Evolutionary conservation across 106 monocot genomes (phyloP).

Genomic region (Phalaenopsis aphrodite): DNA sequence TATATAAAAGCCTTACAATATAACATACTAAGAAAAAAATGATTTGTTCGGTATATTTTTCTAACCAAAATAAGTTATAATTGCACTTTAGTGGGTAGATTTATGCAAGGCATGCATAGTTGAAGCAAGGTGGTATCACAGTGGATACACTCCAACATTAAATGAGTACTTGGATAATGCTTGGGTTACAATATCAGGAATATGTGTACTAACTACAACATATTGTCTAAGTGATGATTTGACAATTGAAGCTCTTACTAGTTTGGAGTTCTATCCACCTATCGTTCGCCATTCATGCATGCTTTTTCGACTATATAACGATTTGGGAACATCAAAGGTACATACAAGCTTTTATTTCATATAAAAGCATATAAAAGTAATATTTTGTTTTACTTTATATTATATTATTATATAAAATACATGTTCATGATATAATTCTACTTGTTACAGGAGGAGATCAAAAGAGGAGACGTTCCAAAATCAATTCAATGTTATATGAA

Average conservation of each 20-base stretch:
- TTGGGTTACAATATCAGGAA: slow-evolving; percentile 8
- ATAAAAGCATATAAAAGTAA: too few relatives aligned
- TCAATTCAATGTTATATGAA: slow-evolving; percentile 28
- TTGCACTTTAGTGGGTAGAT: slow-evolving; percentile 13
- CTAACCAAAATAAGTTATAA: not conserved
- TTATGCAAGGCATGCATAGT: slow-evolving; percentile 13
- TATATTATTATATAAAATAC: not conserved
- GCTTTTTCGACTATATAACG: slow-evolving; percentile 17
- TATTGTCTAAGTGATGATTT: not conserved
- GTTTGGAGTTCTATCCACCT: not conserved
- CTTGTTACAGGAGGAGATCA: slow-evolving; percentile 8
- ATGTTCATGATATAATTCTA: not conserved
- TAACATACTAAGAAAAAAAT: not conserved
- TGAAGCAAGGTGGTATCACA: slow-evolving; percentile 20
- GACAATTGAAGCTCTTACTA: slow-evolving; percentile 4
- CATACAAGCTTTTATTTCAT: too few relatives aligned
- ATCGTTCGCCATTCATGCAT: not conserved
- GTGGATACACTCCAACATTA: slow-evolving; percentile 13
- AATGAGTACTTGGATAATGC: slow-evolving; percentile 25
- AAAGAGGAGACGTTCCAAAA: slow-evolving; percentile 11
- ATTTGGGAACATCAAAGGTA: slow-evolving; percentile 24
- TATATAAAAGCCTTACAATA: not conserved
- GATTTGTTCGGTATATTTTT: not conserved
- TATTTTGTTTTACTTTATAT: too few relatives aligned
- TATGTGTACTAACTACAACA: not conserved